Evolutionary conservation across 805 yeast genomes (phyloP).

Genomic region (Clavispora santaluciae): DNA sequence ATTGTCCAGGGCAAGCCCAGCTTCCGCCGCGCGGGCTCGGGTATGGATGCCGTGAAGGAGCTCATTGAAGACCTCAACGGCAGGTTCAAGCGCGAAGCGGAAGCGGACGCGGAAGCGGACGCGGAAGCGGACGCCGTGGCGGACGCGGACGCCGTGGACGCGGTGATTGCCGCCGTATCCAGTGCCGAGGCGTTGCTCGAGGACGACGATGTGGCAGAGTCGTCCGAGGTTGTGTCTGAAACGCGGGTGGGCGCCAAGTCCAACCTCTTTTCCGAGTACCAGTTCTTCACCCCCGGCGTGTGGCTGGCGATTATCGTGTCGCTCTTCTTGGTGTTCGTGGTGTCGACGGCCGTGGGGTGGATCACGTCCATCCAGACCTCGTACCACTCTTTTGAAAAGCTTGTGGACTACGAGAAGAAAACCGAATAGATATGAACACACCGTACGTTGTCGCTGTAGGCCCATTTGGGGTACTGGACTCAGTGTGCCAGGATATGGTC

Average conservation of each 20-base stretch:
- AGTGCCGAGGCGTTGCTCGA: neutral
- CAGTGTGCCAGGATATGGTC: no score
- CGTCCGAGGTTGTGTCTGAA: conserved; percentile 2
- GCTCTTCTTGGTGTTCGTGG: conserved; percentile 50
- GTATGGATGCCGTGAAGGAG: conserved; percentile 19
- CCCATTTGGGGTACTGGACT: no score
- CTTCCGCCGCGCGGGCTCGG: conserved; percentile 20
- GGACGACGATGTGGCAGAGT: conserved; percentile 3
- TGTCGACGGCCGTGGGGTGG: conserved; percentile 67
- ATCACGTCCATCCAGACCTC: conserved; percentile 65
- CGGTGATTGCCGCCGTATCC: conserved; percentile 4
- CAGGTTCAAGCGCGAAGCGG: conserved; percentile 9
- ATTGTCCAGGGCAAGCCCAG: conserved; percentile 30
- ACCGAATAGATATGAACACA: conserved; percentile 21
- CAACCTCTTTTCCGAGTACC: conserved; percentile 58
- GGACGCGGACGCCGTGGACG: conserved; percentile 18
- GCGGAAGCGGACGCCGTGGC: conserved; percentile 6
- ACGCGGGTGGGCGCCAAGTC: conserved; percentile 11
- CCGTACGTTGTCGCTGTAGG: no score
- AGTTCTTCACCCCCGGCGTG: conserved; percentile 75
- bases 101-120: conserved; percentile 1
- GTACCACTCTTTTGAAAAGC: conserved; percentile 78
- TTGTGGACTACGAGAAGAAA: conserved; percentile 49
- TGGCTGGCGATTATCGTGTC: conserved; percentile 71
- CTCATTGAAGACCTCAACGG: conserved; percentile 16